Base-by-base conservation (phyloP, 164 flowering plant species). In the Platanus orientalis region DNA sequence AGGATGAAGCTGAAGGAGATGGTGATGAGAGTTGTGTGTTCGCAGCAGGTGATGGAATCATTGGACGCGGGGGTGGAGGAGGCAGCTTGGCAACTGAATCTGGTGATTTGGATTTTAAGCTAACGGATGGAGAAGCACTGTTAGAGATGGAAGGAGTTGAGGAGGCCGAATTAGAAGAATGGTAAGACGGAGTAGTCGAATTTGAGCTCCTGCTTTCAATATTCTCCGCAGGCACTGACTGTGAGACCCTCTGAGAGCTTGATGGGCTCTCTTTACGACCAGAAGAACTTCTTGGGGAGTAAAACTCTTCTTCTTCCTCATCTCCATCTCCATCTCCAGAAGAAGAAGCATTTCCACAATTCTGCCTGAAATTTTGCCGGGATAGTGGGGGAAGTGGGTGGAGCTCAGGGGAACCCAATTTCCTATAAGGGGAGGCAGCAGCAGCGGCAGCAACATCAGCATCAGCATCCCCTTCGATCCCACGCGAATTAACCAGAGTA, bases 341-440 rank as follows among this genome's bases (percentile, higher is more conserved):
- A 2, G 69, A 58, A n/a, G 59, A 68, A 2, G 61, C 68, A 56
- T 59, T 62, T 19, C 60, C 60, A 54, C 4, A 19, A 1, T 71
- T 64, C 48, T 53, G 73, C 45, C 66, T 49, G 40, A 47, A 48
- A 21, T 44, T 58, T 57, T 64, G 78, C 63, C 80, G 61, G 2
- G 77, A 19, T 0, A 85, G 80, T 5, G 81, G 87, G 44, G 89
- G 87, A 14, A 88, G 77, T 1, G 89, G 93, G 11, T 49, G 81
- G 39, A 87, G 80, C 70, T 83, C 93, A 57, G 93, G 93, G 16
- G 93, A 87, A 16, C 77, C 85, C 75, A 81, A 17, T 60, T 77
- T 83, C 72, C 74, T 53, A 44, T 75, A 67, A 1, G 78, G 77
- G 4, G 28, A 44, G 27, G 60, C 54, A 19, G 42, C 67, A 21